phyloP scores from a whole-genome alignment of 1,284 basidiomycete genomes.

The Acaromyces ingoldii region DNA sequence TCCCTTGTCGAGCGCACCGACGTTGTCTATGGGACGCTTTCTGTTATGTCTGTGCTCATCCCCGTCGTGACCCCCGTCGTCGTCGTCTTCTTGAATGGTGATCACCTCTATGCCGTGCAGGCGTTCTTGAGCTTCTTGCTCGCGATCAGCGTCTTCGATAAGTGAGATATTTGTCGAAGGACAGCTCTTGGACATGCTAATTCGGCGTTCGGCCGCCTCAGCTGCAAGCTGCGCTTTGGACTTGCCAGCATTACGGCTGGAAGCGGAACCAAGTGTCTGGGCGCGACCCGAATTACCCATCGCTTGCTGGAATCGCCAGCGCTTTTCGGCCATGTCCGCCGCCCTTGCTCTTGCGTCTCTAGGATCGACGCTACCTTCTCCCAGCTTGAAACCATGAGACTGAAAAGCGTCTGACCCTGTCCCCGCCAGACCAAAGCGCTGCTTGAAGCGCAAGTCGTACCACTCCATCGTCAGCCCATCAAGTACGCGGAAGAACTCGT shows the following conservation, averaged over 20 bases:
- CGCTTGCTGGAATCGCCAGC: neutral
- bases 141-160: constrained; percentile 1
- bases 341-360: neutral
- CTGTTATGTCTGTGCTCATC: neutral
- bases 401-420: constrained; percentile 24
- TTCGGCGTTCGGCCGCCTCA: constrained; percentile 5
- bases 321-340: constrained; percentile 4
- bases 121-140: constrained; percentile 7
- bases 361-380: constrained; percentile 1
- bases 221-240: no score
- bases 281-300: neutral
- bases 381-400: constrained; percentile 11
- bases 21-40: neutral
- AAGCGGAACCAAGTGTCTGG: neutral
- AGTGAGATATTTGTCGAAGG: neutral
- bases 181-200: neutral
- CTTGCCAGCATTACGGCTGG: no score
- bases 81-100: constrained; percentile 13
- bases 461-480: constrained; percentile 23
- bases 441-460: constrained; percentile 3
- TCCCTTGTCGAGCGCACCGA: no score
- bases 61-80: constrained; percentile 2
- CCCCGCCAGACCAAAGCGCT: constrained; percentile 18
- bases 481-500: constrained; percentile 19
- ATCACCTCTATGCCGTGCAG: constrained; percentile 13